phyloP scores from a whole-genome alignment of 2,329 filamentous ascomycete genomes.

The Knoxdaviesia proteae region DNA sequence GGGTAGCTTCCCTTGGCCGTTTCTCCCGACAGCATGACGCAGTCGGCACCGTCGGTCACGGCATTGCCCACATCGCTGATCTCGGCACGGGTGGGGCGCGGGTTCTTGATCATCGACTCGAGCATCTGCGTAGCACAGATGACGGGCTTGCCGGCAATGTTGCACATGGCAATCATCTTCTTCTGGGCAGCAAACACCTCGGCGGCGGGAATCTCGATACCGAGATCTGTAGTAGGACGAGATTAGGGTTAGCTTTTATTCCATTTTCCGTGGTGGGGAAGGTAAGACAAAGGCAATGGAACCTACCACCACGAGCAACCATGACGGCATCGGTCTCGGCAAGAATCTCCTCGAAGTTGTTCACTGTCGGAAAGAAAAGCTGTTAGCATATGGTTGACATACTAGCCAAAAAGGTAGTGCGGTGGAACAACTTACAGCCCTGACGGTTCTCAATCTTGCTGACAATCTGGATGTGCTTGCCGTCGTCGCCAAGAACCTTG shows the following conservation, averaged over 20 bases:
- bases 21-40: slow-evolving; percentile 98
- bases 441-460: slow-evolving; percentile 99
- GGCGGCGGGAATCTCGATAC: slow-evolving; percentile 95
- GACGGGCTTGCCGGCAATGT: slow-evolving; percentile 94
- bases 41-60: slow-evolving; percentile 88
- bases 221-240: slow-evolving; percentile 23
- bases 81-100: slow-evolving; percentile 89
- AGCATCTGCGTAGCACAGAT: slow-evolving; percentile 99
- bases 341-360: slow-evolving; percentile 98
- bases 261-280: too few relatives aligned
- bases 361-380: slow-evolving; percentile 23
- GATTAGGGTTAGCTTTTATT: too few relatives aligned
- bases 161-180: slow-evolving; percentile 99
- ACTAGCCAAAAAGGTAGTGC: background rate
- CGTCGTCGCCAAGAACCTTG: slow-evolving; percentile 71
- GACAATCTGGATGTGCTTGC: slow-evolving; percentile 96
- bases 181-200: slow-evolving; percentile 99
- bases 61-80: slow-evolving; percentile 98
- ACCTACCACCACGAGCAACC: slow-evolving; percentile 71
- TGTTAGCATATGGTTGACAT: slow-evolving; percentile 2
- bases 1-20: slow-evolving; percentile 97
- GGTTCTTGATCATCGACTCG: slow-evolving; percentile 99
- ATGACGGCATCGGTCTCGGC: slow-evolving; percentile 96
- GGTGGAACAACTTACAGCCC: slow-evolving; percentile 29
- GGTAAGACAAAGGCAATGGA: too few relatives aligned